Conservation (phyloP, 2,329 filamentous ascomycete genomes). For the Lizonia empirigonia region DNA sequence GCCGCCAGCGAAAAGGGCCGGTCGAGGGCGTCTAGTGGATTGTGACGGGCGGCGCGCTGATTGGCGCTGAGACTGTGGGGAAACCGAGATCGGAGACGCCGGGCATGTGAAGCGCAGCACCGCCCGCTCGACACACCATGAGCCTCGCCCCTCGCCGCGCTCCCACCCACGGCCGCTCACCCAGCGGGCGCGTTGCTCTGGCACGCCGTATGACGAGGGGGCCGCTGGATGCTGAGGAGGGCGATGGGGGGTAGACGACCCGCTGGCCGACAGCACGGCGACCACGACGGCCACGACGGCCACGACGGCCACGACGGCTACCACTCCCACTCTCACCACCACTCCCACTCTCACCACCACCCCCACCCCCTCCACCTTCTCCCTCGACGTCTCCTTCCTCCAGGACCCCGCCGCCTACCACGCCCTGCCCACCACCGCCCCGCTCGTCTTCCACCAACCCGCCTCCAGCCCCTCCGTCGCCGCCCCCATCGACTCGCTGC, state of each 20-base stretch:
- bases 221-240: slow-evolving; percentile 65
- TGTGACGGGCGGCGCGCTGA: not conserved
- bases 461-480: slow-evolving; percentile 64
- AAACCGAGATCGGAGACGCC: not conserved
- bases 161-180: slow-evolving; percentile 38
- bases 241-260: slow-evolving; percentile 8
- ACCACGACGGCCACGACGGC: too few species aligned
- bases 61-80: not conserved
- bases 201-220: slow-evolving; percentile 76
- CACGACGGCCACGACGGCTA: too few species aligned
- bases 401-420: slow-evolving; percentile 84
- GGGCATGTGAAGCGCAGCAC: not conserved
- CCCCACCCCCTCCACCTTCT: not conserved
- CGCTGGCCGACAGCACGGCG: too few species aligned
- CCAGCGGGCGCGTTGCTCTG: slow-evolving; percentile 56
- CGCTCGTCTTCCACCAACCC: slow-evolving; percentile 71
- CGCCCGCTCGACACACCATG: slow-evolving; percentile 8
- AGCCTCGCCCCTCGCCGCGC: slow-evolving; percentile 19
- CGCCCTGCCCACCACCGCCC: slow-evolving; percentile 69
- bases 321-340: slow-evolving; percentile 34
- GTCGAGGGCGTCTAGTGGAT: too few species aligned
- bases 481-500: slow-evolving; percentile 69
- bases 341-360: slow-evolving; percentile 24
- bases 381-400: slow-evolving; percentile 59
- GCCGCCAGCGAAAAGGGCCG: too few species aligned